phyloP scores from a whole-genome alignment of 2,329 filamentous ascomycete species.

The Byssothecium circinans region DNA sequence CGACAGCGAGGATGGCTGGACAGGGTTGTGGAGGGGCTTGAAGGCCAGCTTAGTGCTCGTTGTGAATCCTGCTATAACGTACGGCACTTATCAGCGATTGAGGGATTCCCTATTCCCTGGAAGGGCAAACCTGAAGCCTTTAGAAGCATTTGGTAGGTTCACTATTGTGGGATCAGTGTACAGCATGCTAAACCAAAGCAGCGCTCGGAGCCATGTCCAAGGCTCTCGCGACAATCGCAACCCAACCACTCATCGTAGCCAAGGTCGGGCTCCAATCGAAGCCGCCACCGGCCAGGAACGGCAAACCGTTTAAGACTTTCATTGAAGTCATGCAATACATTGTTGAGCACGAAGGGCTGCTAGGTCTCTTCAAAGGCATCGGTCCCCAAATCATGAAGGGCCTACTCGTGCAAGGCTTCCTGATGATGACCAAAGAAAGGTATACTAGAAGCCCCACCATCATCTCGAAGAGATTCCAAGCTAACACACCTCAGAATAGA shows the following conservation, averaged over 20 bases:
- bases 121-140: constrained; percentile 72
- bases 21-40: constrained; percentile 88
- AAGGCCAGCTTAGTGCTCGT: constrained; percentile 96
- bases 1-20: constrained; percentile 84
- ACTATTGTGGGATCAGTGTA: background rate
- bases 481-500: constrained; percentile 67
- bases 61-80: constrained; percentile 95
- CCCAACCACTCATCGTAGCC: constrained; percentile 94
- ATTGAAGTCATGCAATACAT: constrained; percentile 95
- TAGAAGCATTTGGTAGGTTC: constrained; percentile 86
- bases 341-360: constrained; percentile 77
- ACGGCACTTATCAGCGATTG: constrained; percentile 91
- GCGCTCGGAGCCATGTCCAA: constrained; percentile 94
- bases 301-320: constrained; percentile 92
- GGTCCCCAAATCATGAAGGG: constrained; percentile 92
- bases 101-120: constrained; percentile 76
- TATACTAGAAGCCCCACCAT: constrained; percentile 44
- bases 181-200: constrained; percentile 41
- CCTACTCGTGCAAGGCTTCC: constrained; percentile 85
- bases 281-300: constrained; percentile 78
- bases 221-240: constrained; percentile 83
- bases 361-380: constrained; percentile 95
- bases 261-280: constrained; percentile 96
- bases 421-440: constrained; percentile 99
- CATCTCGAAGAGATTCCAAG: background rate